Base-by-base conservation (phyloP, 2,329 filamentous ascomycete species). In the Huntiella savannae region DNA sequence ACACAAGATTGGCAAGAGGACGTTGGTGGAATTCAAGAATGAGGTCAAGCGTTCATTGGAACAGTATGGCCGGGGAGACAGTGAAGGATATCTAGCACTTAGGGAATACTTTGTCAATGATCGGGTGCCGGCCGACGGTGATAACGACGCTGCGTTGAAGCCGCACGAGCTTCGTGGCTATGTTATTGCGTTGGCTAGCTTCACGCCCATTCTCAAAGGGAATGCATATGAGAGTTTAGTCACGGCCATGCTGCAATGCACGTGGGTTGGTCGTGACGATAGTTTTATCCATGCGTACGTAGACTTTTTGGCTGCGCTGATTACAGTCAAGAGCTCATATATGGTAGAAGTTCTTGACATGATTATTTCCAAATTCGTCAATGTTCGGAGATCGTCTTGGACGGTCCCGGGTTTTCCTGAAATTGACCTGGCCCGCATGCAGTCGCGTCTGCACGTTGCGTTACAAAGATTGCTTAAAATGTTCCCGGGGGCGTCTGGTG, bases 321-420 rank as follows among this genome's bases (percentile, higher is more conserved):
- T 86, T 45, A 92, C 83, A 50, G 81, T 86, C 0, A 84, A 95
- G 56, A 79, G 82, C 39, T 77, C 75, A 11, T 92, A 84, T 60
- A 72, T 92, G 33, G 71, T 70, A 16, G 68, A 75, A 15, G 77
- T 93, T 35, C 70, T 95, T 49, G 70, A 75, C 48, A 88, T 85
- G 75, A 70, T 96, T 50, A 78, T 93, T 47, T 73, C 77, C 50
- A 79, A 85, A 58, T 83, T 98, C 56, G 70, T 73, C 49, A 72
- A 66, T 43, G 65, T 62, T 33, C 62, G 63, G 43, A 55, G 64
- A 13, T 63, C 65, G 1, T 57, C 66, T 17, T 72, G 66, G 64
- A 58, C 54, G 33, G 65, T 71, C 0, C 59, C 66, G 47, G 68
- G 70, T 49, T 63, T 79, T 64, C 53, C 75, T 59, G 62, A 64